Evolutionary conservation across 495 filamentous ascomycete species (phyloP).

Genomic region (Podospora sp.): DNA sequence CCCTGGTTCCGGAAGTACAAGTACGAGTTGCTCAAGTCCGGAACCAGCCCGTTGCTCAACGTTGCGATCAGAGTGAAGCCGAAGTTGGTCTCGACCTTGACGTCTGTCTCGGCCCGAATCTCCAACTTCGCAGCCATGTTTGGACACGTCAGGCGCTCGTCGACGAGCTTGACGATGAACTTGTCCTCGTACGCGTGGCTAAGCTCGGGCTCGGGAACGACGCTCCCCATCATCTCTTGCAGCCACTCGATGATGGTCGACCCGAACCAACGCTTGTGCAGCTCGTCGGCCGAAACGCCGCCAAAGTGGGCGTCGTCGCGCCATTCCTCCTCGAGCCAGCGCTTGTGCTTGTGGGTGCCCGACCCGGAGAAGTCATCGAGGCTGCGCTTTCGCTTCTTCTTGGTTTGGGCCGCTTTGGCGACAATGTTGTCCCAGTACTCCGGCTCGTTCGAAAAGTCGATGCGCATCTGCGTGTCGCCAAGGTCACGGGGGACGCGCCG

Average conservation of each 20-base stretch:
- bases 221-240: neutral
- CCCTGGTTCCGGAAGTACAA: conserved; percentile 23
- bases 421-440: conserved; percentile 23
- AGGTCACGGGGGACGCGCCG: neutral
- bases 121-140: neutral
- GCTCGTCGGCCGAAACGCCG: conserved; percentile 18
- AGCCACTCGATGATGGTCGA: conserved; percentile 8
- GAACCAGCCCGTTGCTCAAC: neutral
- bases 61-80: conserved; percentile 9
- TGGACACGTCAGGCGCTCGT: neutral
- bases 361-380: neutral
- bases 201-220: neutral
- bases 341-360: too few relatives aligned
- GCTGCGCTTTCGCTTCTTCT: neutral
- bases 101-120: neutral
- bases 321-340: neutral
- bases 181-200: conserved; percentile 3
- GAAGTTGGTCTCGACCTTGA: neutral
- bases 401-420: neutral
- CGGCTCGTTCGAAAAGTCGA: conserved; percentile 23
- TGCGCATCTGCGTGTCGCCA: conserved; percentile 5
- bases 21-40: conserved; percentile 12
- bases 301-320: conserved; percentile 6
- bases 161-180: neutral
- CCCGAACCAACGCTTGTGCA: conserved; percentile 28